Evolutionary conservation across 306 rosid genomes (phyloP).

Genomic region (Ziziphus jujuba): DNA sequence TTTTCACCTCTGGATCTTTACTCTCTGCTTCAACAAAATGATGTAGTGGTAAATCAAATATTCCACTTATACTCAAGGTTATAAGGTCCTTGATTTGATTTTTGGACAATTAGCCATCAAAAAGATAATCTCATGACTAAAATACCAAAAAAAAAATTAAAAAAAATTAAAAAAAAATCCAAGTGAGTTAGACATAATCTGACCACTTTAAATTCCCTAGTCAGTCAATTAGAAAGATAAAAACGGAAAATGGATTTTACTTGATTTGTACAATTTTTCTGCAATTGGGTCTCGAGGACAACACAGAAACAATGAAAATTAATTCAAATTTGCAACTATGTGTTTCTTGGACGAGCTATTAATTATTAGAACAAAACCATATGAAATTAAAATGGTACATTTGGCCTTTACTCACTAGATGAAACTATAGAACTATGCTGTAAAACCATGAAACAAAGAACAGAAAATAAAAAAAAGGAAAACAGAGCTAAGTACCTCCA

Average conservation of each 20-base stretch:
- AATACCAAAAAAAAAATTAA: no score
- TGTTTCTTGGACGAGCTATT: no score
- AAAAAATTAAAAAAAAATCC: neutral
- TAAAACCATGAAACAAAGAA: no score
- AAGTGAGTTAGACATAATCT: neutral
- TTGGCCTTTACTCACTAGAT: no score
- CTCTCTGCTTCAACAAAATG: conserved; percentile 51
- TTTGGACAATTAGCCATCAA: neutral
- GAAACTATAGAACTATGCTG: no score
- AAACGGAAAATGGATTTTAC: no score
- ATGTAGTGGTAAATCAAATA: neutral
- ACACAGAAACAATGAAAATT: neutral
- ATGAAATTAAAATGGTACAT: no score
- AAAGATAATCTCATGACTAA: no score
- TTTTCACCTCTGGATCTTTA: conserved; percentile 82
- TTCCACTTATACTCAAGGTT: no score
- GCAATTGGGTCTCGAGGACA: neutral
- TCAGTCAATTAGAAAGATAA: neutral
- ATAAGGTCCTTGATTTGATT: neutral
- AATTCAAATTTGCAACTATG: neutral
- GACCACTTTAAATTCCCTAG: neutral
- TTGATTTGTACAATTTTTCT: neutral
- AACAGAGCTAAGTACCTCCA: conserved; percentile 53
- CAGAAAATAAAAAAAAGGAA: neutral
- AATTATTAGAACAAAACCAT: no score